phyloP scores from a whole-genome alignment of 2,329 filamentous ascomycete species.

The Arthrobotrys conoides region DNA sequence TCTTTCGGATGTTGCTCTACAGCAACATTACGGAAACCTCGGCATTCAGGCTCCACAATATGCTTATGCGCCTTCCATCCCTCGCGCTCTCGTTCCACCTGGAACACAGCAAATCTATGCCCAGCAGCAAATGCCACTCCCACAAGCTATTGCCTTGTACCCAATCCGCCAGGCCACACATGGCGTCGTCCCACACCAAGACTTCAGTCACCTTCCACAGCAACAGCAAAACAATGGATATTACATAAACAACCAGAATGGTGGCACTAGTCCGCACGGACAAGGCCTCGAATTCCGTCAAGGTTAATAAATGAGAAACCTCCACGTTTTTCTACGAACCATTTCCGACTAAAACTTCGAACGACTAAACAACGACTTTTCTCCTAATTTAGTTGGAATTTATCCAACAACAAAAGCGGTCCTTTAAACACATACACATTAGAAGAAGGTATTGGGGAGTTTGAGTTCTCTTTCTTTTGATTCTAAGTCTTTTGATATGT shows the following conservation, averaged over 20 bases:
- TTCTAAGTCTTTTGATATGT: conserved; percentile 33
- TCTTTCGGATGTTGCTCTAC: conserved; percentile 51
- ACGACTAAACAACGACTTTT: conserved; percentile 40
- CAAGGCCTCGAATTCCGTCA: conserved; percentile 56
- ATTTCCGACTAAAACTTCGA: conserved; percentile 5
- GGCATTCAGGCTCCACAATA: conserved; percentile 41
- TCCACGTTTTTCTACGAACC: background rate
- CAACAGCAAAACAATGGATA: conserved; percentile 60
- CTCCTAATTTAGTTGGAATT: conserved; percentile 30
- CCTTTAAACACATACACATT: conserved; percentile 60
- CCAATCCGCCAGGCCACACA: conserved; percentile 55
- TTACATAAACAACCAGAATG: conserved; percentile 57
- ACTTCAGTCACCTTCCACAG: conserved; percentile 60
- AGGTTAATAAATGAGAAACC: conserved; percentile 15
- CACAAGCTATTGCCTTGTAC: conserved; percentile 50
- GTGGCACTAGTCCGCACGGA: conserved; percentile 48
- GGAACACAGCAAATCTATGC: conserved; percentile 59
- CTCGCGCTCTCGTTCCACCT: conserved; percentile 54
- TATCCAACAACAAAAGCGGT: conserved; percentile 54
- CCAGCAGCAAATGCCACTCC: conserved; percentile 56
- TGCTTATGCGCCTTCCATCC: conserved; percentile 55
- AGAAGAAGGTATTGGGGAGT: conserved; percentile 61
- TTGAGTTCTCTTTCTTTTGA: conserved; percentile 40
- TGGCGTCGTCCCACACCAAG: conserved; percentile 55
- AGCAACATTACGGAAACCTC: conserved; percentile 58